Evolutionary conservation across 306 rosid genomes (phyloP).

Genomic region (Quercus berberidifolia): DNA sequence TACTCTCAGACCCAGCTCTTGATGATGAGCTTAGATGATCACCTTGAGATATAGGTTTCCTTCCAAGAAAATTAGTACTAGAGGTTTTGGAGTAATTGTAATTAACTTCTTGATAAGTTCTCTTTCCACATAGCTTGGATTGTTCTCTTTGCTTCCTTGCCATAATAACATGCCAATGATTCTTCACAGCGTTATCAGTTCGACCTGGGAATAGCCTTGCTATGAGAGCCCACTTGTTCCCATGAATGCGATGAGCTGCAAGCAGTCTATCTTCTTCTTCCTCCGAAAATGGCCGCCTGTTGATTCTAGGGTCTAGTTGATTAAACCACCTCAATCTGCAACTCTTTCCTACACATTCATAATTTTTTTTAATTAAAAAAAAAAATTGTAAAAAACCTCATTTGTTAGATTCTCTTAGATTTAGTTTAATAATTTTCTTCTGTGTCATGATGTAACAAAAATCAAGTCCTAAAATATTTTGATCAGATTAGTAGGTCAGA

Average conservation of each 20-base stretch:
- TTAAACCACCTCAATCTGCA: constrained; percentile 97
- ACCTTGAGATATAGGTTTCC: constrained; percentile 22
- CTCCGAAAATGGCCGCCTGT: constrained; percentile 83
- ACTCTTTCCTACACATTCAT: constrained; percentile 61
- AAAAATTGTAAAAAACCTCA: not conserved
- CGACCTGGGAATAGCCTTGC: constrained; percentile 88
- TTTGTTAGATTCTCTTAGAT: not conserved
- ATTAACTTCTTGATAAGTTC: constrained; percentile 46
- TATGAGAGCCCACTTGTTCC: constrained; percentile 95
- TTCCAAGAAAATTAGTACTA: constrained; percentile 14
- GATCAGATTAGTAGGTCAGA: not conserved
- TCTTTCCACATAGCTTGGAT: constrained; percentile 64
- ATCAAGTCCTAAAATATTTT: not conserved
- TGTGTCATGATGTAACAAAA: not conserved
- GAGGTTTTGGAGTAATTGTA: constrained; percentile 16
- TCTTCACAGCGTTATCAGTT: constrained; percentile 95
- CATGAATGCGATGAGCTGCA: constrained; percentile 79
- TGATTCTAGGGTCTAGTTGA: constrained; percentile 92
- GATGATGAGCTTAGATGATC: constrained; percentile 4
- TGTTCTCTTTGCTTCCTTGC: constrained; percentile 92
- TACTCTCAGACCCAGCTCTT: constrained; percentile 24
- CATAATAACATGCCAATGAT: constrained; percentile 97
- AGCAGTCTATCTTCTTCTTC: constrained; percentile 87
- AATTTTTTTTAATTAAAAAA: not conserved
- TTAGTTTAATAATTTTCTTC: not conserved